Evolutionary conservation across 768 basidiomycete species (phyloP).

Genomic region (Collybia sp.): DNA sequence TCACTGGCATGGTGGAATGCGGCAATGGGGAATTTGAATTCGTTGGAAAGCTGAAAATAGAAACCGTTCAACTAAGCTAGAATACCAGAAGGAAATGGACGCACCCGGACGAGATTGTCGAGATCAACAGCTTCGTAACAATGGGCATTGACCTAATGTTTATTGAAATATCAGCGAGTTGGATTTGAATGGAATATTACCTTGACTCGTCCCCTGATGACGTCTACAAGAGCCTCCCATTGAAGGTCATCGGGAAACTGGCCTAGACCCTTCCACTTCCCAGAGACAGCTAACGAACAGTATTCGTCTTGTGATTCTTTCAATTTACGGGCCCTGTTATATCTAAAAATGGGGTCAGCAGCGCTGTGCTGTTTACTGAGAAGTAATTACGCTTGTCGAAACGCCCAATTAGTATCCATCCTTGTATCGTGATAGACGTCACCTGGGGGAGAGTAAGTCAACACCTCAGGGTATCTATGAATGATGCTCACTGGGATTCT

Average conservation of each 20-base stretch:
- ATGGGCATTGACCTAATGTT: slow-evolving; percentile 43
- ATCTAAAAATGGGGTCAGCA: slow-evolving; percentile 24
- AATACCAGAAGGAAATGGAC: slow-evolving; percentile 13
- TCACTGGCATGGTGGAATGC: slow-evolving; percentile 80
- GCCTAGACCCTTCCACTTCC: slow-evolving; percentile 44
- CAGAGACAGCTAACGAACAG: slow-evolving; percentile 44
- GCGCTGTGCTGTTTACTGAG: neutral
- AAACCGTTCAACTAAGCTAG: neutral
- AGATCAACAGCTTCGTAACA: slow-evolving; percentile 65
- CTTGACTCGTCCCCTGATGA: slow-evolving; percentile 74
- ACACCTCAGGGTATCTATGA: slow-evolving; percentile 4
- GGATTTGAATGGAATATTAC: slow-evolving; percentile 22
- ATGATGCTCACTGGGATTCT: slow-evolving; percentile 43
- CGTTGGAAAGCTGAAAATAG: slow-evolving; percentile 64
- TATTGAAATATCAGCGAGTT: too few species aligned
- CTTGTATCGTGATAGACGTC: slow-evolving; percentile 40
- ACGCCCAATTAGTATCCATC: slow-evolving; percentile 71
- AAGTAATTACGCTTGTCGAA: slow-evolving; percentile 53
- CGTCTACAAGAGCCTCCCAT: slow-evolving; percentile 78
- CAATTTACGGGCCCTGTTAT: slow-evolving; percentile 62
- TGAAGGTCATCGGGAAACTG: slow-evolving; percentile 68
- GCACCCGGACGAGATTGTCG: slow-evolving; percentile 63
- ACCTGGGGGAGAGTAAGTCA: slow-evolving; percentile 16
- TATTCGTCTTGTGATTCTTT: slow-evolving; percentile 66
- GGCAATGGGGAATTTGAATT: slow-evolving; percentile 78